These are phyloP conservation scores for Trichoderma gamsii DNA, from an alignment of 495 filamentous ascomycete species.

Conservation along the genomic window DNA sequence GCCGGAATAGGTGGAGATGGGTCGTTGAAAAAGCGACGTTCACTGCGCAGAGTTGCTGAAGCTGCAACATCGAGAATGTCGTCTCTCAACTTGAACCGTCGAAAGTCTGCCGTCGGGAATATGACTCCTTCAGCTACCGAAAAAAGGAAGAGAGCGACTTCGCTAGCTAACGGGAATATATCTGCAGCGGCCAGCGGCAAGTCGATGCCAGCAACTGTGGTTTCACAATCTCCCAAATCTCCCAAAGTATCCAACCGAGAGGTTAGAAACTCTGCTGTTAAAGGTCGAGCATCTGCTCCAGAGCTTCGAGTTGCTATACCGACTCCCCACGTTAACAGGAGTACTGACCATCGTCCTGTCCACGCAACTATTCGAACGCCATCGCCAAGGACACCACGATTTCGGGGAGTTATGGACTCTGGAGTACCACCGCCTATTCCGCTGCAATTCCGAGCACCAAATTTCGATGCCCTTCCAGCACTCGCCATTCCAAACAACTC, in stretches of 20 bases:
- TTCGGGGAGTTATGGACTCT: not conserved
- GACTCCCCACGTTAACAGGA: not conserved
- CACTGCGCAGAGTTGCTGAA: not conserved
- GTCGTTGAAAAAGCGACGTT: not conserved
- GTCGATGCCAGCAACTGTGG: not conserved
- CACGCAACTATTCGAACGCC: not conserved
- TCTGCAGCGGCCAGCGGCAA: not conserved
- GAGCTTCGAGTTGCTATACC: conserved; percentile 7
- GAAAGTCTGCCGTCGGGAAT: not conserved
- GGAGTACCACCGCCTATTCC: conserved; percentile 2
- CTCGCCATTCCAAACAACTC: not conserved
- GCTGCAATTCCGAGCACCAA: not conserved
- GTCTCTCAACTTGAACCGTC: not conserved
- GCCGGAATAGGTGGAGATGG: not conserved
- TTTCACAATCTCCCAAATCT: not conserved
- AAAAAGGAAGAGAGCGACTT: not conserved
- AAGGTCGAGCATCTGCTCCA: not conserved
- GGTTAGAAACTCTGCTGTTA: not conserved
- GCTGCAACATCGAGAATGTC: conserved; percentile 2
- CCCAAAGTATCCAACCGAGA: not conserved
- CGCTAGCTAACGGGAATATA: not conserved
- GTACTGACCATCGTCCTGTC: not conserved
- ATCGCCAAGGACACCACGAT: not conserved
- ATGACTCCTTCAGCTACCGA: not conserved
- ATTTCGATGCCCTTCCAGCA: not conserved